Conservation (phyloP, 495 filamentous ascomycete species). For the Lineolata rhizophorae region DNA sequence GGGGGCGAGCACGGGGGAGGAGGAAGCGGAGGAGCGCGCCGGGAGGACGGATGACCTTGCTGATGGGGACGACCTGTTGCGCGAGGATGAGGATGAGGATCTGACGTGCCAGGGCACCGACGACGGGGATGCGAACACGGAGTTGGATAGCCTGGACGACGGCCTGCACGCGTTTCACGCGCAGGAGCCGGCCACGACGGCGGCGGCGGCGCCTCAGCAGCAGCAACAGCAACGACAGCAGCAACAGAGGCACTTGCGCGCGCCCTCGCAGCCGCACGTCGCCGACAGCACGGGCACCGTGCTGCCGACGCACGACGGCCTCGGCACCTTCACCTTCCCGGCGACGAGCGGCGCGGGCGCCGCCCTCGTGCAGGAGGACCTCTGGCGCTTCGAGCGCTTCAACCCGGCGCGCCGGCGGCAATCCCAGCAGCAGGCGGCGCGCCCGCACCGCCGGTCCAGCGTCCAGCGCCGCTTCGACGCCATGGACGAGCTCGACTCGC, state of each 20-base stretch:
- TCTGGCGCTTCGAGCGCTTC: slow-evolving; percentile 69
- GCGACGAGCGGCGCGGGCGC: slow-evolving; percentile 8
- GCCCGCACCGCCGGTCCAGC: slow-evolving; percentile 26
- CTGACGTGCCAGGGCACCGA: slow-evolving; percentile 26
- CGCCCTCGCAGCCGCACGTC: too few relatives aligned
- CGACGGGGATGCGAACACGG: slow-evolving; percentile 42
- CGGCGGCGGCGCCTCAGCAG: slow-evolving; percentile 18
- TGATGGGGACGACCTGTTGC: slow-evolving; percentile 1
- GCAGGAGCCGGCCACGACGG: slow-evolving; percentile 36
- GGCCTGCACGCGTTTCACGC: slow-evolving; percentile 69
- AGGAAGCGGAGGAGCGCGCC: too few relatives aligned
- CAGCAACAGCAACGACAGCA: too few relatives aligned
- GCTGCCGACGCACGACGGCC: slow-evolving; percentile 74
- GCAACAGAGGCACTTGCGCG: too few relatives aligned
- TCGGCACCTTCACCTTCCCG: slow-evolving; percentile 56
- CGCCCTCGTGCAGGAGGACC: slow-evolving; percentile 42
- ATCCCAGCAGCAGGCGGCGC: slow-evolving; percentile 4
- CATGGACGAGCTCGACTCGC: slow-evolving; percentile 33
- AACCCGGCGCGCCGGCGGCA: slow-evolving; percentile 36
- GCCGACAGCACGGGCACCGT: slow-evolving; percentile 36
- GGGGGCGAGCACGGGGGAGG: too few relatives aligned
- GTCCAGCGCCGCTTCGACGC: slow-evolving; percentile 45
- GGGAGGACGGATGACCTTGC: slow-evolving; percentile 21
- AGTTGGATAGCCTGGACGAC: slow-evolving; percentile 74
- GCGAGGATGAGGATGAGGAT: slow-evolving; percentile 26